Evolutionary conservation across 257 asterid species (phyloP).

Genomic region (Solanum medicagineum): DNA sequence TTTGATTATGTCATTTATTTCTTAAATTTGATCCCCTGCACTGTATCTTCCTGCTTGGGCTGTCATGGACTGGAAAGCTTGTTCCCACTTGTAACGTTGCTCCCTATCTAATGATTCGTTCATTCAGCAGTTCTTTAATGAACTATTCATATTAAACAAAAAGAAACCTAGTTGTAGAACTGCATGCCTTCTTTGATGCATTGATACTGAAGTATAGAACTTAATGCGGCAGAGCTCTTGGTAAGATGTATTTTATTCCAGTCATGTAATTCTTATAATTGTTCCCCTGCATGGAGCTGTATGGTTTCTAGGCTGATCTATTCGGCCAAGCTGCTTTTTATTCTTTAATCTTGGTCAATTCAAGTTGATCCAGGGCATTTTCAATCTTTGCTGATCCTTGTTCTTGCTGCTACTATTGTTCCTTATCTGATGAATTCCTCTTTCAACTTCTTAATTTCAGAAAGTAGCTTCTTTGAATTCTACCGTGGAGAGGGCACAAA

Average conservation of each 20-base stretch:
- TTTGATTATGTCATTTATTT: neutral
- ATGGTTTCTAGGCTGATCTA: neutral
- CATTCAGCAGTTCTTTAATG: neutral
- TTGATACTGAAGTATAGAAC: neutral
- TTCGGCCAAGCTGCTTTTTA: neutral
- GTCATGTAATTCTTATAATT: neutral
- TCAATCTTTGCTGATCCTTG: neutral
- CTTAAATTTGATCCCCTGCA: neutral
- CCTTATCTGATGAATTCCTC: neutral
- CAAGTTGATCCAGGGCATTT: neutral
- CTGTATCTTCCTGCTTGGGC: neutral
- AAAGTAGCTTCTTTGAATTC: constrained; percentile 71
- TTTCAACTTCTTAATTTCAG: constrained; percentile 27
- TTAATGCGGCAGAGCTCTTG: neutral
- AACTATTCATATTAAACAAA: neutral
- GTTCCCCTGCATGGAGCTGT: neutral
- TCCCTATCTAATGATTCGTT: neutral
- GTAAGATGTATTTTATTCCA: neutral
- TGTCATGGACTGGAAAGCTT: neutral
- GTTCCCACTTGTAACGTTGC: neutral
- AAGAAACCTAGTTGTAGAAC: neutral
- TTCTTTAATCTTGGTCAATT: neutral
- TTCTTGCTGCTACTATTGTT: neutral
- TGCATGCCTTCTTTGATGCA: neutral
- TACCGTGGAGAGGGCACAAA: constrained; percentile 71